Evolutionary conservation across 768 basidiomycete species (phyloP), one percentile per base, ranked within the genome.

Genomic region (Mycena leptocephala): DNA sequence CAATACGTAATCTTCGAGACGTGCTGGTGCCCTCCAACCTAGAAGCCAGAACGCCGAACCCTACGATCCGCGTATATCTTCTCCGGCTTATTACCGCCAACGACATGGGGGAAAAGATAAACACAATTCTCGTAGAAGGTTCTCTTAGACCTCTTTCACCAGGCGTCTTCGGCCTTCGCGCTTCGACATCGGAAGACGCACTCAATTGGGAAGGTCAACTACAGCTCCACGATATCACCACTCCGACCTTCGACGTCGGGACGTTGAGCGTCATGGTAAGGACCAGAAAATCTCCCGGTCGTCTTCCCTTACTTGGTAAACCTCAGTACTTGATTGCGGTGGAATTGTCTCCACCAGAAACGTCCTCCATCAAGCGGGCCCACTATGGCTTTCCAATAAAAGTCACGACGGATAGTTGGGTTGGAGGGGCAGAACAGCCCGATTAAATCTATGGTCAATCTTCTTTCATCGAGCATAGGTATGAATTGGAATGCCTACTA

Each of bases 131-230:
- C 5, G 62, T 28, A n/a, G 55, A 74, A 24, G 68, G 61, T 1
- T 43, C 62, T 5, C 68, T 74, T 5, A 14, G 55, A 14, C 53
- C 76, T 7, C 41, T 77, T 26, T 72, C 76, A 9, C 72, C 76
- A 3, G 61, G 28, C 5, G n/a, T 75, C 46, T 48, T 64, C 20
- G 51, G 64, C 3, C 18, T 33, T 37, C 59, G 13, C 32, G 18
- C 39, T 24, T 59, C 70, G 8, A 53, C 22, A 33, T 64, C 24
- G 5, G 37, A 63, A 16, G 51, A 63, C 33, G 33, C 46, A 11
- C 53, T 77, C 18, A 74, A 63, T 28, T 74, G 76, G 76, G 76
- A 73, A 51, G 76, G 76, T 14, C 68, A 73, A 37, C 30, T 77
- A 33, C 72, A 48, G 41, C 62, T 74, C 7, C 72, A 53, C 26